Percentiles rank a stretch among this genome's conserved stretches.
Conservation (phyloP, 2,329 filamentous ascomycete species). For the Colletotrichum horii region DNA sequence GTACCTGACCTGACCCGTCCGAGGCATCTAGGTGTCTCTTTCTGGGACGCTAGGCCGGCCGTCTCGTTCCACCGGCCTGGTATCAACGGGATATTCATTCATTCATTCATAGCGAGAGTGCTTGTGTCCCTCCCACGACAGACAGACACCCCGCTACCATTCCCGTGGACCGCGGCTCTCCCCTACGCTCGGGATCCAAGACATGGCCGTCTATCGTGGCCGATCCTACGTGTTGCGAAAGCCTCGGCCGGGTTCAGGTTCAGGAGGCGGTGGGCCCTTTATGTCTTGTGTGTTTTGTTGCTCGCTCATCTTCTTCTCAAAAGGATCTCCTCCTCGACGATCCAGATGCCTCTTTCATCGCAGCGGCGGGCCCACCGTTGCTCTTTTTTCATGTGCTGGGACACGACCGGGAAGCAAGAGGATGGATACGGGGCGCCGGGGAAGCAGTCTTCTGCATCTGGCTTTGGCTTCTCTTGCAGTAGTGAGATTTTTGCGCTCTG, state of each 20-base stretch:
- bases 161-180: neutral
- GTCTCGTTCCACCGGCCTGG: slow-evolving; percentile 5
- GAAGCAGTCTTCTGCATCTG: neutral
- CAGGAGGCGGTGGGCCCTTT: neutral
- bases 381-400: neutral
- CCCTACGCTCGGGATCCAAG: neutral
- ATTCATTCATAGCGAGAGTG: neutral
- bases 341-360: neutral
- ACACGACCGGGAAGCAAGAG: neutral
- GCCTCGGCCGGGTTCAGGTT: neutral
- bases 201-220: neutral
- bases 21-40: neutral
- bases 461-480: neutral
- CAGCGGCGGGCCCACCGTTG: neutral
- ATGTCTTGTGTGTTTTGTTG: neutral
- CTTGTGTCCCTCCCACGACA: neutral
- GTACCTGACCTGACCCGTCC: neutral
- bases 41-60: slow-evolving; percentile 2
- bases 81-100: neutral
- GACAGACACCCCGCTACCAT: neutral
- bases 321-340: neutral
- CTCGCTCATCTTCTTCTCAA: neutral
- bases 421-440: slow-evolving; percentile 2
- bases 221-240: neutral
- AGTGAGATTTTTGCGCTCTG: neutral